Base-by-base conservation (phyloP, 2,329 filamentous ascomycete species). In the Pseudocercospora cruenta region DNA sequence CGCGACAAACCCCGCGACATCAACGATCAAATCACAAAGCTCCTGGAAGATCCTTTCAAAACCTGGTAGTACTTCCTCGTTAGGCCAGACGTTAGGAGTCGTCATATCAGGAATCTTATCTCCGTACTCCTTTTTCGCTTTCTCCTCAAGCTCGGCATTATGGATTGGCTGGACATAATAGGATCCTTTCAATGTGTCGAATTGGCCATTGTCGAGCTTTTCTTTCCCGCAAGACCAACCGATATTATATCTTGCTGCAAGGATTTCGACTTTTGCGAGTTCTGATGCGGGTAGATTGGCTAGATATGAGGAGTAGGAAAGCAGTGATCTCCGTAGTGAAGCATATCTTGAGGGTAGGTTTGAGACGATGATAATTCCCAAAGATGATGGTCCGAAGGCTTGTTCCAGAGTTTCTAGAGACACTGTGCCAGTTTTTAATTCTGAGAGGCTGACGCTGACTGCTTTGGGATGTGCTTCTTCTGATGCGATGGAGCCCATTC, bases 301-400 rank as follows among this genome's bases (percentile, higher is more conserved):
- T 45, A 98, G 87, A 76, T 96, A 95, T 0, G 93, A 96, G 3
- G 93, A 89, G 77, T 95, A 95, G 0, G 92, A 95, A 6, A 99
- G 85, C 1, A 96, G 86, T 66, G 86, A 86, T 66, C 86, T 86
- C 67, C 95, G 87, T 51, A 97, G 82, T n/a, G 85, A 80, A 14
- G 85, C 79, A 73, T 96, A 99, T 60, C 87, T 83, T 5, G 84
- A 69, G 0, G 93, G 92, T 0, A 98, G 87, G 76, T 93, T 92
- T 76, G 91, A 93, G 57, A 99, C 94, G n/a, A 98, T 83, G 63
- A 99, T 90, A 60, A 99, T 97, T 0, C 95, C 95, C 12, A 98
- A 83, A 1, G 93, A 97, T 26, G 91, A 88, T 1, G 94, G 93
- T 0, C 95, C 95, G 77, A 99, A 98, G 0, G 95, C 95, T 72